Evolutionary conservation across 2,329 filamentous ascomycete species (phyloP), one percentile per base, ranked within the genome.

Genomic region (Fusarium sp.): DNA sequence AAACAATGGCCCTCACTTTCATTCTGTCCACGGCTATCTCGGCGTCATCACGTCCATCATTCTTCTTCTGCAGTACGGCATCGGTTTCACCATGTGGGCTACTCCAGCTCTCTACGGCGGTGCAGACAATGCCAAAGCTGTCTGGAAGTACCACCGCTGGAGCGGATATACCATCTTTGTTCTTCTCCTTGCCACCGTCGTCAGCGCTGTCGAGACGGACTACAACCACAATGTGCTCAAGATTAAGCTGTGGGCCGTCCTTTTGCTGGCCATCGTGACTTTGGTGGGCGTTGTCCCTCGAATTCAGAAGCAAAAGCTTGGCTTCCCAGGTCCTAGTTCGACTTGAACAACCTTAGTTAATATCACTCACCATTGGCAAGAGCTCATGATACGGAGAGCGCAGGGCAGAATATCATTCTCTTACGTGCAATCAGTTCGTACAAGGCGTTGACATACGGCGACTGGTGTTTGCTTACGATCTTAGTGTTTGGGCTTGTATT

Each of bases 131-230:
- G 95, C 94, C 21, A 97, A 94, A 85, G 84, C 84, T 24, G 79
- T 97, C 41, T 98, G 95, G 85, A 98, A 97, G 81, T 97, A 94
- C 75, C 96, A 98, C 79, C 89, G 95, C 29, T 81, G 87, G 55
- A 86, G 85, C 23, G 96, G 95, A 4, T 98, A 99, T 77, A 70
- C 89, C 10, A 82, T 94, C 61, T 81, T 95, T 55, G 75, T 91
- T 50, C 74, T 97, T 73, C 84, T 95, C 66, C 80, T 97, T 66
- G 89, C 88, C 12, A 96, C 94, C 0, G 86, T 97, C 38, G 83
- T 86, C 48, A 90, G 91, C 24, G 93, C 94, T 3, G 93, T 90
- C 5, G 85, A 90, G 80, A 98, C 95, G 3, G 84, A 86, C 33
- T 98, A 91, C 79, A 93, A 91, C 74, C 77, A 87, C 66, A 86